Conservation (phyloP, 352 stramenopile genomes). For the Pythium apleroticum region DNA sequence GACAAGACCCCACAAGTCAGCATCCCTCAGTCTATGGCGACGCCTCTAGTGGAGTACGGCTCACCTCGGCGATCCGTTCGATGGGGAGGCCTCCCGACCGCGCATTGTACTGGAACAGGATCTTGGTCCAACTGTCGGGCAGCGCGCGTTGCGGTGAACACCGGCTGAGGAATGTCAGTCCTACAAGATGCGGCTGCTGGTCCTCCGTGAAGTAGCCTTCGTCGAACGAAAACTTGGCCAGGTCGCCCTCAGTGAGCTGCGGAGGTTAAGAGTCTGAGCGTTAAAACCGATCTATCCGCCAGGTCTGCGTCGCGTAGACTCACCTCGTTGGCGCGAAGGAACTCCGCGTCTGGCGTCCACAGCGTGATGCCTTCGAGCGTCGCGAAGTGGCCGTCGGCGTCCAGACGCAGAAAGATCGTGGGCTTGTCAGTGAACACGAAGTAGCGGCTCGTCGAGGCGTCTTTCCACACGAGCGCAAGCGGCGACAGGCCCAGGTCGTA, state of each 20-base stretch:
- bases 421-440: slow-evolving; percentile 69
- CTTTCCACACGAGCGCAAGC: slow-evolving; percentile 90
- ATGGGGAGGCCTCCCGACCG: slow-evolving; percentile 60
- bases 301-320: not conserved
- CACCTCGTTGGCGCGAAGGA: slow-evolving; percentile 72
- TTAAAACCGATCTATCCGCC: too few relatives aligned
- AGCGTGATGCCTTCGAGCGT: slow-evolving; percentile 78
- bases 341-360: slow-evolving; percentile 40
- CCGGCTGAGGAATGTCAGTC: slow-evolving; percentile 65
- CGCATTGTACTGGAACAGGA: slow-evolving; percentile 81
- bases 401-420: slow-evolving; percentile 69
- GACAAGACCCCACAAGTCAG: not conserved
- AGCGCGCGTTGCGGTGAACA: slow-evolving; percentile 83
- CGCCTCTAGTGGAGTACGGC: too few relatives aligned
- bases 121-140: slow-evolving; percentile 89
- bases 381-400: slow-evolving; percentile 46
- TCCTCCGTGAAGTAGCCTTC: slow-evolving; percentile 50
- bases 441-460: slow-evolving; percentile 82
- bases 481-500: slow-evolving; percentile 89
- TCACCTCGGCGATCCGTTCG: slow-evolving; percentile 62
- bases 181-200: slow-evolving; percentile 45
- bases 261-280: too few relatives aligned
- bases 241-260: slow-evolving; percentile 72
- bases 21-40: too few relatives aligned
- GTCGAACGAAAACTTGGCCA: slow-evolving; percentile 80